Evolutionary conservation across 2,329 filamentous ascomycete species (phyloP).

Genomic region (Metarhizium rileyi): DNA sequence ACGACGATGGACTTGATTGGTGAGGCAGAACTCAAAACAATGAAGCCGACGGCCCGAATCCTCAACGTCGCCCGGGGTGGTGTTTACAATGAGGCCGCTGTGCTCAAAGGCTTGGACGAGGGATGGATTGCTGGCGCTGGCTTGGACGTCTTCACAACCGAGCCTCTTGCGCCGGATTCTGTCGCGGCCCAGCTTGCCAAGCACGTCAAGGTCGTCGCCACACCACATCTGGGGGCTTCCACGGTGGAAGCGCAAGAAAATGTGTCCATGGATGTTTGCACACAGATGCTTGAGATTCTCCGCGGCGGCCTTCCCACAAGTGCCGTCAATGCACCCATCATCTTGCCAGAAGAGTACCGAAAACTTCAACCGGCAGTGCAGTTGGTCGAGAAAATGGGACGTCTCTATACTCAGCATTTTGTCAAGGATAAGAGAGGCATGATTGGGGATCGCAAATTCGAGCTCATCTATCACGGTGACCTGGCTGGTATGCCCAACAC

Average conservation of each 20-base stretch:
- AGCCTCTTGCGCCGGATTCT: conserved; percentile 50
- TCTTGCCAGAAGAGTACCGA: conserved; percentile 69
- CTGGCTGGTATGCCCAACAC: conserved; percentile 63
- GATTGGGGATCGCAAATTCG: conserved; percentile 58
- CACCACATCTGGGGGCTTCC: conserved; percentile 70
- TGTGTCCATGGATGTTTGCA: conserved; percentile 73
- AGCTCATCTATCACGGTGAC: conserved; percentile 69
- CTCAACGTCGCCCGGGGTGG: conserved; percentile 74
- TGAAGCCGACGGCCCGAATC: conserved; percentile 66
- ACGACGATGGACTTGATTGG: conserved; percentile 67
- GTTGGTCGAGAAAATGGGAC: conserved; percentile 71
- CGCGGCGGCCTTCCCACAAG: conserved; percentile 62
- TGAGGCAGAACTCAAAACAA: conserved; percentile 52
- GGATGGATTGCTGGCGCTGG: conserved; percentile 68
- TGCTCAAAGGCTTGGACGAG: conserved; percentile 59
- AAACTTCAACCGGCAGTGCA: conserved; percentile 68
- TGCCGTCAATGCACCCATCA: conserved; percentile 74
- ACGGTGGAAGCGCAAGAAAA: conserved; percentile 80
- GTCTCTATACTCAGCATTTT: conserved; percentile 70
- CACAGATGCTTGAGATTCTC: conserved; percentile 66
- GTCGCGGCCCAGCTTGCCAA: conserved; percentile 52
- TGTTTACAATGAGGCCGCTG: conserved; percentile 67
- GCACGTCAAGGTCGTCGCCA: conserved; percentile 65
- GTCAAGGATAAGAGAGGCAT: conserved; percentile 30
- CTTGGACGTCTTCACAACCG: conserved; percentile 69